Evolutionary conservation across 2,329 filamentous ascomycete genomes (phyloP).

Genomic region (Dactylellina cionopaga): DNA sequence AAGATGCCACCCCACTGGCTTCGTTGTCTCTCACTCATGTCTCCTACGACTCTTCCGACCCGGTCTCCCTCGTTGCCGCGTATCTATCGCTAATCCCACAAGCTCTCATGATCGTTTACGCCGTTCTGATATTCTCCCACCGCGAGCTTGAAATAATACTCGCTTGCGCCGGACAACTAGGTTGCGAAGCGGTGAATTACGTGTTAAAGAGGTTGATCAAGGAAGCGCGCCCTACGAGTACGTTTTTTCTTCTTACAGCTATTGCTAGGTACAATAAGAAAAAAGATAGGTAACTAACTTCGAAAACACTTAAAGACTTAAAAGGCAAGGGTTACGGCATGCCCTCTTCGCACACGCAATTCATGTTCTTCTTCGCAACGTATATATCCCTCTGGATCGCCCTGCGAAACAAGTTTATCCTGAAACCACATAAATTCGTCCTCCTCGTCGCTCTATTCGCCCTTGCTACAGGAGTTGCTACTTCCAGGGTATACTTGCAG

Average conservation of each 20-base stretch:
- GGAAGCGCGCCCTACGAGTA: slow-evolving; percentile 85
- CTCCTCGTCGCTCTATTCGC: slow-evolving; percentile 69
- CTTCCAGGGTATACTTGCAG: slow-evolving; percentile 86
- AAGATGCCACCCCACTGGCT: slow-evolving; percentile 69
- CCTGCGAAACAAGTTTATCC: slow-evolving; percentile 75
- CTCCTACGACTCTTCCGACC: slow-evolving; percentile 90
- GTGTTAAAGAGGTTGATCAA: slow-evolving; percentile 88
- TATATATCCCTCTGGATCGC: slow-evolving; percentile 86
- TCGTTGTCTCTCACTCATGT: slow-evolving; percentile 96
- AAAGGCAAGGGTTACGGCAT: slow-evolving; percentile 96
- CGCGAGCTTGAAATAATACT: slow-evolving; percentile 88
- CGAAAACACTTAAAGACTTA: slow-evolving; percentile 61
- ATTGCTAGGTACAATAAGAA: neutral
- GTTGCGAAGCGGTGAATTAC: slow-evolving; percentile 91
- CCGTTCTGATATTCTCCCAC: slow-evolving; percentile 87
- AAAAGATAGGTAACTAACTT: neutral
- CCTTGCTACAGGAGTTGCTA: slow-evolving; percentile 76
- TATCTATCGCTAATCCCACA: slow-evolving; percentile 95
- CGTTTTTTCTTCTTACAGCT: slow-evolving; percentile 58
- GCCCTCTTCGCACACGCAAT: slow-evolving; percentile 95
- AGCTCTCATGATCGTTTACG: slow-evolving; percentile 88
- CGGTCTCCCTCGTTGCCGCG: slow-evolving; percentile 84
- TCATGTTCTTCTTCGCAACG: slow-evolving; percentile 88
- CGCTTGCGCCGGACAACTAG: slow-evolving; percentile 91
- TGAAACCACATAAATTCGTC: slow-evolving; percentile 58